Evolutionary conservation across 306 rosid species (phyloP).

Genomic region (Quercus mongolica): DNA sequence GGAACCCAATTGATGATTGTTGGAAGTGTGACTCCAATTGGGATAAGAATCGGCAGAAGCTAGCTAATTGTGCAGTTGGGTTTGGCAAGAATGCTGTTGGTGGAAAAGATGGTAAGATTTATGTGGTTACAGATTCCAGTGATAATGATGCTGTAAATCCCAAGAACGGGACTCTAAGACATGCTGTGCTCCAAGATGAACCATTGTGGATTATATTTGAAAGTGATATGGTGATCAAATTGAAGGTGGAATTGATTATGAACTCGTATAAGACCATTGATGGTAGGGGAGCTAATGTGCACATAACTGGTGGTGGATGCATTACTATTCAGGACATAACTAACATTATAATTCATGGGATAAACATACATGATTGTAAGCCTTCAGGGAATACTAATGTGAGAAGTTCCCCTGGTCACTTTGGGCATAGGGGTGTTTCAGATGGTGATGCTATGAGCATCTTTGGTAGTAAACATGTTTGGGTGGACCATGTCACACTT

Average conservation of each 20-base stretch:
- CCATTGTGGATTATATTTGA: slow-evolving; percentile 91
- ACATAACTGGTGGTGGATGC: slow-evolving; percentile 96
- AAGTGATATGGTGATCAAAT: slow-evolving; percentile 74
- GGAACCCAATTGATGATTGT: slow-evolving; percentile 96
- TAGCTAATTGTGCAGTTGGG: slow-evolving; percentile 92
- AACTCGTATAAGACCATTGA: slow-evolving; percentile 91
- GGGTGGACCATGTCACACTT: slow-evolving; percentile 92
- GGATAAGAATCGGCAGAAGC: slow-evolving; percentile 73
- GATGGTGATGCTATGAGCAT: slow-evolving; percentile 94
- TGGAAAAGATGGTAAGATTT: slow-evolving; percentile 66
- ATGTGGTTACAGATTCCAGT: slow-evolving; percentile 74
- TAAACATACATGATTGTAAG: slow-evolving; percentile 82
- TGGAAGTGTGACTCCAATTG: slow-evolving; percentile 91
- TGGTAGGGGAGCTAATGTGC: slow-evolving; percentile 90
- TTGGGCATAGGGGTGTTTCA: slow-evolving; percentile 79
- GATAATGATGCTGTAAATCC: slow-evolving; percentile 70
- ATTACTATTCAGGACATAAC: slow-evolving; percentile 81
- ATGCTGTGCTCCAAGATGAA: slow-evolving; percentile 85
- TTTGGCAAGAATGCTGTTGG: slow-evolving; percentile 88
- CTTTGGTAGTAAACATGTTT: slow-evolving; percentile 82
- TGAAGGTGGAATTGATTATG: slow-evolving; percentile 89
- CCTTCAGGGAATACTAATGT: slow-evolving; percentile 87
- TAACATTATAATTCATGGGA: slow-evolving; percentile 78
- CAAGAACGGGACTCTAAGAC: slow-evolving; percentile 81
- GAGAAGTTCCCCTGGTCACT: slow-evolving; percentile 72